Base-by-base conservation (phyloP, 2,329 filamentous ascomycete species). In the Plectosphaerella plurivora region DNA sequence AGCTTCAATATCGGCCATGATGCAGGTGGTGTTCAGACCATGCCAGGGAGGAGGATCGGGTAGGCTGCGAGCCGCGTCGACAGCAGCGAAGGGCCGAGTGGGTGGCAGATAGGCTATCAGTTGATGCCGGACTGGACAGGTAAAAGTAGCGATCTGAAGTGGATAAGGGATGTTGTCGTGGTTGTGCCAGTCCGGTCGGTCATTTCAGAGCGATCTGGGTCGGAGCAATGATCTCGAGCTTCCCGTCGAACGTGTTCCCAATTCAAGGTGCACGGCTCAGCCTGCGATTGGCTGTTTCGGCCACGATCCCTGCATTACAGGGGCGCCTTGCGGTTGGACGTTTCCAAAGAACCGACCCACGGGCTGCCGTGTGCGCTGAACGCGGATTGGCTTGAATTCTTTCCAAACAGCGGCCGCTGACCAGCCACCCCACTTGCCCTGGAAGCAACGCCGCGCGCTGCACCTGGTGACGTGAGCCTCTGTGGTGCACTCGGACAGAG, bases 1-100 rank as follows among this genome's bases (percentile, higher is more conserved):
- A 35, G 56, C 51, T 47, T 56, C 56, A 44, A 63, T 64, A 37
- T 59, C 54, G 49, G 61, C 57, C 62, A 64, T 64, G 18, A 37
- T 56, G 39, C 5, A 4, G 39, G 25, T 44, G 39, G 44, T 44
- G 24, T 53, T 44, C 44, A 28, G 39, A 37, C 25, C 39, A 45
- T 42, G 11, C 5, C 15, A 42, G 16, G 36, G 12, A 39, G 36
- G 36, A 15, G 6, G 36, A 14, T 14, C 11, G 36, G 12, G n/a
- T 15, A 39, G 36, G 12, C 36, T 39, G 36, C 15, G 12, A 16
- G 36, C 36, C 12, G n/a, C 39, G 39, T 10, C 18, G 39, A 42
- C 25, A 28, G 25, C 25, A 28, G 25, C 25, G 25, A 28, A 5
- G 10, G 25, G 10, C 25, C 25, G 25, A 10, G 25, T 10, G 25